A percentile compares a stretch with the other conserved stretches of the same genome.
Evolutionary conservation across 441 rosid species (phyloP).

Genomic region (Rhodomyrtus psidioides): DNA sequence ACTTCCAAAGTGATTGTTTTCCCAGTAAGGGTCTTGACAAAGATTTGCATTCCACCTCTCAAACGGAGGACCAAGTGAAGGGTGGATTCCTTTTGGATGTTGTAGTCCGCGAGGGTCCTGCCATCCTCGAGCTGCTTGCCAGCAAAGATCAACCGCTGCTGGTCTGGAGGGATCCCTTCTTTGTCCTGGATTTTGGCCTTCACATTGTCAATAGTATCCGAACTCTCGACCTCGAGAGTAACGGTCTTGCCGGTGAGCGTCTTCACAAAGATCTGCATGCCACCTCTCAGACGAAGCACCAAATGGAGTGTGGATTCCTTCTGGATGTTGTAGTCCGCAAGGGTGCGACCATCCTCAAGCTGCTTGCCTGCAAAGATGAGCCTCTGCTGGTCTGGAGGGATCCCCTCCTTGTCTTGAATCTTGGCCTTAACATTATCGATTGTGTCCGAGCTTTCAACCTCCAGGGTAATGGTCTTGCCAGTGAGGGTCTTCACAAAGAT

Average conservation of each 20-base stretch:
- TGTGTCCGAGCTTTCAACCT: constrained; percentile 28
- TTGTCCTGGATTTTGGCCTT: constrained; percentile 22
- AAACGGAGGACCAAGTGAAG: constrained; percentile 12
- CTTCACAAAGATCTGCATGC: constrained; percentile 35
- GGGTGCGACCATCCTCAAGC: constrained; percentile 20
- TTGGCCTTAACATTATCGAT: constrained; percentile 28
- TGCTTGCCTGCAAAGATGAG: constrained; percentile 31
- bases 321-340: constrained; percentile 29
- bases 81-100: constrained; percentile 16
- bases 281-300: constrained; percentile 28
- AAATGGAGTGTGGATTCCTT: constrained; percentile 35
- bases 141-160: constrained; percentile 19
- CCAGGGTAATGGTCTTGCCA: constrained; percentile 22
- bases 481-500: constrained; percentile 22
- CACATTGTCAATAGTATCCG: constrained; percentile 15
- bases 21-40: constrained; percentile 31
- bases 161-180: constrained; percentile 20
- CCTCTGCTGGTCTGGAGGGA: constrained; percentile 35
- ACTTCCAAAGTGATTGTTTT: constrained; percentile 30
- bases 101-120: constrained; percentile 9
- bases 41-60: constrained; percentile 19
- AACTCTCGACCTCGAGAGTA: constrained; percentile 16
- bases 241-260: constrained; percentile 19
- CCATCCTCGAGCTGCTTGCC: constrained; percentile 20
- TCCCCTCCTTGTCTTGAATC: constrained; percentile 33